phyloP scores from a whole-genome alignment of 2,329 filamentous ascomycete genomes.

The Camillea tinctor region DNA sequence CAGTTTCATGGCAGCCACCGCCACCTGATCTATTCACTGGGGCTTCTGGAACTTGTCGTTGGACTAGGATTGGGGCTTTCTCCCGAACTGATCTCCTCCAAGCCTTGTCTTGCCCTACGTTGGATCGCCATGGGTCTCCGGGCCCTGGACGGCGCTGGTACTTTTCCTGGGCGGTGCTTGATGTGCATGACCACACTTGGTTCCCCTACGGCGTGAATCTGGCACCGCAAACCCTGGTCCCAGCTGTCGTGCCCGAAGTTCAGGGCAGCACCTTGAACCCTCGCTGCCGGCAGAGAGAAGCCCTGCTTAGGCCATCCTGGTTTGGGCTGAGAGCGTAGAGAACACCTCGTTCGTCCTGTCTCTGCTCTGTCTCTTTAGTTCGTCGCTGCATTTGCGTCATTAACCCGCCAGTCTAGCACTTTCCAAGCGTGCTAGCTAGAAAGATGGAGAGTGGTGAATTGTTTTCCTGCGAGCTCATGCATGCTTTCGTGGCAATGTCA shows the following conservation, averaged over 20 bases:
- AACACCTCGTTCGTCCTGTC: slow-evolving; percentile 30
- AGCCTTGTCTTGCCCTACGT: slow-evolving; percentile 30
- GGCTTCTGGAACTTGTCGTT: slow-evolving; percentile 17
- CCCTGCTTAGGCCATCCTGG: slow-evolving; percentile 18
- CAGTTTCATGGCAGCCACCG: slow-evolving; percentile 36
- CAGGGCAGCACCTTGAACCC: slow-evolving; percentile 22
- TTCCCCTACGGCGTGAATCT: slow-evolving; percentile 7
- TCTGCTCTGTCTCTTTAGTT: slow-evolving; percentile 25
- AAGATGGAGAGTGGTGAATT: slow-evolving; percentile 31
- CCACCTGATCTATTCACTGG: slow-evolving; percentile 31
- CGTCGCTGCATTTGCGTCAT: slow-evolving; percentile 31
- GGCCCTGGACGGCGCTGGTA: slow-evolving; percentile 15
- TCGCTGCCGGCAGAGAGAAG: slow-evolving; percentile 17
- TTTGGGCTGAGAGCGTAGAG: slow-evolving; percentile 21
- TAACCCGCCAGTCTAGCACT: slow-evolving; percentile 26
- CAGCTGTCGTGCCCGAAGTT: slow-evolving; percentile 20
- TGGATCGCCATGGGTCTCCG: slow-evolving; percentile 25
- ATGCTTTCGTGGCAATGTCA: slow-evolving; percentile 46
- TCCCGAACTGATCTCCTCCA: slow-evolving; percentile 27
- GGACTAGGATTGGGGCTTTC: slow-evolving; percentile 11
- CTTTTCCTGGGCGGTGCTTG: slow-evolving; percentile 15
- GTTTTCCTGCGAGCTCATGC: slow-evolving; percentile 40
- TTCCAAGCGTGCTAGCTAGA: slow-evolving; percentile 31
- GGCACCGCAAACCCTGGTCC: slow-evolving; percentile 15
- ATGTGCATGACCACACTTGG: slow-evolving; percentile 9